Percentiles rank a stretch among this genome's conserved stretches.
These are phyloP conservation scores for Monosporascus sp. DNA, from an alignment of 2,329 filamentous ascomycete species.

Conservation along the genomic window DNA sequence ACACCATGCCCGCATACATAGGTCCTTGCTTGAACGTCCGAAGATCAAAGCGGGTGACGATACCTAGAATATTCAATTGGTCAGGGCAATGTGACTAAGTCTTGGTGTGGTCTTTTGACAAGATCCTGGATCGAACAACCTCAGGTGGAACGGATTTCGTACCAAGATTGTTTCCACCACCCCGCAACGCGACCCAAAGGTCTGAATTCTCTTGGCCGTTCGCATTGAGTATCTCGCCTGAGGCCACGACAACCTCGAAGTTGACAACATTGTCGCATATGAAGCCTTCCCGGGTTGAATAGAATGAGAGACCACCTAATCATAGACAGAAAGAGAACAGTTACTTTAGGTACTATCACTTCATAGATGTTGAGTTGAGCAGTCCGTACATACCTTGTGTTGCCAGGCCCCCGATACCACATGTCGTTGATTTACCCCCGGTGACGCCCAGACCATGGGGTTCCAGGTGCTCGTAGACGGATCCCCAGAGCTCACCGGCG, in stretches of 20 bases:
- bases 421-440: background rate
- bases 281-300: constrained; percentile 33
- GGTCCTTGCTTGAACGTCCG: constrained; percentile 7
- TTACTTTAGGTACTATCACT: constrained; percentile 10
- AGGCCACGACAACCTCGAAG: constrained; percentile 36
- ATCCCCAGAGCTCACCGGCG: constrained; percentile 19
- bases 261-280: constrained; percentile 33
- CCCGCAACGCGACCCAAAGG: constrained; percentile 37
- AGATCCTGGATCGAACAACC: background rate
- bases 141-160: background rate
- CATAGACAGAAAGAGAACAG: constrained; percentile 11
- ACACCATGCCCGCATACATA: constrained; percentile 4
- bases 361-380: background rate
- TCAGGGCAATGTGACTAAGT: background rate
- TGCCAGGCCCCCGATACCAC: constrained; percentile 1
- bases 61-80: background rate
- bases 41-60: constrained; percentile 4
- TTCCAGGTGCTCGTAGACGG: background rate
- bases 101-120: constrained; percentile 1
- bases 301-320: constrained; percentile 34
- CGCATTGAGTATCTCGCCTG: constrained; percentile 33
- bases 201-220: constrained; percentile 30
- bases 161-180: constrained; percentile 29
- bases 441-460: background rate
- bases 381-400: background rate